Conservation (phyloP, 768 basidiomycete genomes). For the Lactarius psammicola region DNA sequence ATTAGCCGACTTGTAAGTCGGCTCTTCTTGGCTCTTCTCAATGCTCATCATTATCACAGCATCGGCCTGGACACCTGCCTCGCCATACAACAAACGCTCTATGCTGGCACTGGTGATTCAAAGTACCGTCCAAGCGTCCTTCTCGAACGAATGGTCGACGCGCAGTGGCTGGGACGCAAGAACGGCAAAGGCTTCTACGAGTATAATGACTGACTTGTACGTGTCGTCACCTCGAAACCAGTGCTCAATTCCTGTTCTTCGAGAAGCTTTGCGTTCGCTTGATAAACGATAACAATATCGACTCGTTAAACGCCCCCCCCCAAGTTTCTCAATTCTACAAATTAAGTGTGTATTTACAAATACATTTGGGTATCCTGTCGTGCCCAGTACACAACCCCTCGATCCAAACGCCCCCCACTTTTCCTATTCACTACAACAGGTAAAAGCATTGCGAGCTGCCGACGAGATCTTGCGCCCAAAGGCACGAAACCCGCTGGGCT, state of each 20-base stretch:
- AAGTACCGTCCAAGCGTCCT: slow-evolving; percentile 93
- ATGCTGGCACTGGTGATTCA: slow-evolving; percentile 85
- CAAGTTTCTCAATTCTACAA: slow-evolving; percentile 4
- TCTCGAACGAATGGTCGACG: slow-evolving; percentile 94
- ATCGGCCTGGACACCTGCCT: slow-evolving; percentile 98
- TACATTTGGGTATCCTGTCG: slow-evolving; percentile 17
- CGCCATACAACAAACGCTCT: slow-evolving; percentile 86
- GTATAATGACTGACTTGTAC: slow-evolving; percentile 42
- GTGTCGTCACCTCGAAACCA: slow-evolving; percentile 2
- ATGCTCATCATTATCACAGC: slow-evolving; percentile 40
- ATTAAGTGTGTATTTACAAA: slow-evolving; percentile 22
- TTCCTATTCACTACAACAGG: slow-evolving; percentile 19
- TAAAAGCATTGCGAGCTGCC: slow-evolving; percentile 22
- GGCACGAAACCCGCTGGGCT: slow-evolving; percentile 18
- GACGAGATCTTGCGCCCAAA: slow-evolving; percentile 23
- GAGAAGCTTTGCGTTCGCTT: slow-evolving; percentile 9
- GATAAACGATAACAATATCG: not conserved
- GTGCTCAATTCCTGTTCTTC: not conserved
- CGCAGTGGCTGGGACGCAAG: slow-evolving; percentile 91
- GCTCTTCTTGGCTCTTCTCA: not conserved
- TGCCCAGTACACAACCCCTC: slow-evolving; percentile 7
- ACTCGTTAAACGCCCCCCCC: not conserved
- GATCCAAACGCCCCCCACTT: slow-evolving; percentile 9
- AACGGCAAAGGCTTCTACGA: slow-evolving; percentile 95
- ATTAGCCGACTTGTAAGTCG: slow-evolving; percentile 40